Evolutionary conservation across 2,329 filamentous ascomycete genomes (phyloP).

Genomic region (Cercospora sojina): DNA sequence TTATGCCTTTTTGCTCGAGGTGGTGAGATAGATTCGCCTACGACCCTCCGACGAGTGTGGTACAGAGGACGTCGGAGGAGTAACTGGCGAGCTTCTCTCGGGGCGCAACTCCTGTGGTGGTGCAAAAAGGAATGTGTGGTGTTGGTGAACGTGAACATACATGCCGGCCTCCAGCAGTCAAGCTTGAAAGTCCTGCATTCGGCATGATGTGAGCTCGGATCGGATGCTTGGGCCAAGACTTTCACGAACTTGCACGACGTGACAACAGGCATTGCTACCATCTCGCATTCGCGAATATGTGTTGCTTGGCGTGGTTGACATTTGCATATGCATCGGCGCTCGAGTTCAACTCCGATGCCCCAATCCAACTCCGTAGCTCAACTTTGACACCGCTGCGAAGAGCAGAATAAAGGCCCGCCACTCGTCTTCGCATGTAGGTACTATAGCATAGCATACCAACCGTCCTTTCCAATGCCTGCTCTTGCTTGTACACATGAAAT

Average conservation of each 20-base stretch:
- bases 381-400: neutral
- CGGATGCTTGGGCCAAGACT: neutral
- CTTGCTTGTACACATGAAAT: neutral
- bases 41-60: too few relatives aligned
- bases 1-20: neutral
- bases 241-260: neutral
- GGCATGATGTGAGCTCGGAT: neutral
- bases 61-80: too few relatives aligned
- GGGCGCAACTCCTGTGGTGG: slow-evolving; percentile 50
- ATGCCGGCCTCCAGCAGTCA: neutral
- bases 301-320: neutral
- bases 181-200: neutral
- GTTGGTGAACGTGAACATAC: neutral
- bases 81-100: slow-evolving; percentile 46
- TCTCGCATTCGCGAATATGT: neutral
- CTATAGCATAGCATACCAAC: neutral
- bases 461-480: neutral
- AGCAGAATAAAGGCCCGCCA: neutral
- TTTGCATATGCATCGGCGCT: neutral
- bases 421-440: neutral
- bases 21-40: neutral
- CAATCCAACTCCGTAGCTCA: neutral
- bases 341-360: neutral
- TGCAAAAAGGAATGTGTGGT: slow-evolving; percentile 50
- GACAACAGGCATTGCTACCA: neutral